These are phyloP conservation scores for Saccharomycopsis malanga DNA, from an alignment of 805 yeast species.

Conservation along the genomic window DNA sequence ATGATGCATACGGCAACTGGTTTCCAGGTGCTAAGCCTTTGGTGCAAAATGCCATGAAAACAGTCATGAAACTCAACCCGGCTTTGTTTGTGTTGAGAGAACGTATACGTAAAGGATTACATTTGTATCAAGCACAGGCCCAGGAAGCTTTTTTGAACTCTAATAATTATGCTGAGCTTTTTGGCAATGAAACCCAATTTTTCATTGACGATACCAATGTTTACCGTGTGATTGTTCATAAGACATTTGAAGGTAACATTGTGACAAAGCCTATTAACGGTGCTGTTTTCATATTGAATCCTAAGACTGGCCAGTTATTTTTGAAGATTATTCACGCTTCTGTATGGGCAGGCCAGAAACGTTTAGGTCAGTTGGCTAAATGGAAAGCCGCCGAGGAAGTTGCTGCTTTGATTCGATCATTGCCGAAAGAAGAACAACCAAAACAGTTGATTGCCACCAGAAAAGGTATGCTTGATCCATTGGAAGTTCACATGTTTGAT, in stretches of 20 bases:
- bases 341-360: slow-evolving; percentile 95
- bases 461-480: slow-evolving; percentile 86
- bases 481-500: slow-evolving; percentile 95
- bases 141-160: slow-evolving; percentile 89
- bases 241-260: slow-evolving; percentile 86
- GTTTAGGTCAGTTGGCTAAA: slow-evolving; percentile 86
- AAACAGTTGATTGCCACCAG: slow-evolving; percentile 85
- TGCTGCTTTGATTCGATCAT: slow-evolving; percentile 79
- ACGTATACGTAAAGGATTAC: slow-evolving; percentile 88
- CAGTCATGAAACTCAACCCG: slow-evolving; percentile 92
- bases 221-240: slow-evolving; percentile 85
- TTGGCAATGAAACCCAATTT: slow-evolving; percentile 74
- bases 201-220: slow-evolving; percentile 93
- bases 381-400: slow-evolving; percentile 99
- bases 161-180: slow-evolving; percentile 81
- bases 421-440: slow-evolving; percentile 93
- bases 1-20: slow-evolving; percentile 97
- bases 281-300: slow-evolving; percentile 81
- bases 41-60: slow-evolving; percentile 85
- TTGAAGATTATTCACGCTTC: slow-evolving; percentile 87
- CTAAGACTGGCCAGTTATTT: slow-evolving; percentile 84
- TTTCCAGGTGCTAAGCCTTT: slow-evolving; percentile 89
- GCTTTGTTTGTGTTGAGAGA: slow-evolving; percentile 87
- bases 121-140: slow-evolving; percentile 87
- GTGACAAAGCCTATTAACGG: slow-evolving; percentile 93